phyloP scores from a whole-genome alignment of 768 basidiomycete genomes.

The Mycena leptocephala region DNA sequence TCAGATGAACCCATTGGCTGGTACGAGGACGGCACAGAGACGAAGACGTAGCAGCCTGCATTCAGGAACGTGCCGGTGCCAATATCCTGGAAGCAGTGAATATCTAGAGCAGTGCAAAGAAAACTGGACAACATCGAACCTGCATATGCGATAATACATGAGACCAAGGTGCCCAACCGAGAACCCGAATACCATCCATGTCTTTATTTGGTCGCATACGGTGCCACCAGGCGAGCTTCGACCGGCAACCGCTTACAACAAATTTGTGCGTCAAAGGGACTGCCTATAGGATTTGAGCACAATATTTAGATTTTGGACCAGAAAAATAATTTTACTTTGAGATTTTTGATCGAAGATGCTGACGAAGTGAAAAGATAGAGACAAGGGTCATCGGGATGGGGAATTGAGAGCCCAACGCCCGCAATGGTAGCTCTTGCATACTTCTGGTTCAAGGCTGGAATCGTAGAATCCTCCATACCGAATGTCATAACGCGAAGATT shows the following conservation, averaged over 20 bases:
- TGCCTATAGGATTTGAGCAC: background rate
- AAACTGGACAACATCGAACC: background rate
- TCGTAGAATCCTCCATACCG: slow-evolving; percentile 11
- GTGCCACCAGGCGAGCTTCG: slow-evolving; percentile 34
- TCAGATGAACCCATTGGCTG: background rate
- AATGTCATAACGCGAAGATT: slow-evolving; percentile 3
- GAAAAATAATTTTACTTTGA: slow-evolving; percentile 7
- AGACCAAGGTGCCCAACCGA: slow-evolving; percentile 37
- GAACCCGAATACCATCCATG: slow-evolving; percentile 25
- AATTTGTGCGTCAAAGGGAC: slow-evolving; percentile 27
- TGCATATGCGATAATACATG: slow-evolving; percentile 33
- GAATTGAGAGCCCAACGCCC: background rate
- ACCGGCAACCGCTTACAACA: slow-evolving; percentile 8
- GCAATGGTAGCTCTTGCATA: background rate
- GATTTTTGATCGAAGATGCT: slow-evolving; percentile 8
- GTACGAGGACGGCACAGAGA: slow-evolving; percentile 25
- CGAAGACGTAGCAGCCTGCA: slow-evolving; percentile 37
- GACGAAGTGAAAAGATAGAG: slow-evolving; percentile 33
- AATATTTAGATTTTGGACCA: no score
- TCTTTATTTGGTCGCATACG: background rate
- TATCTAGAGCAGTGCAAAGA: background rate
- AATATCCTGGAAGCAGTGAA: slow-evolving; percentile 8
- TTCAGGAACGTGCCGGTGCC: slow-evolving; percentile 24
- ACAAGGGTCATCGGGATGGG: background rate
- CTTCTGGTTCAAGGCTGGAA: slow-evolving; percentile 14